Evolutionary conservation across 1,284 basidiomycete genomes (phyloP).

Genomic region (Cryptococcus deneoformans): DNA sequence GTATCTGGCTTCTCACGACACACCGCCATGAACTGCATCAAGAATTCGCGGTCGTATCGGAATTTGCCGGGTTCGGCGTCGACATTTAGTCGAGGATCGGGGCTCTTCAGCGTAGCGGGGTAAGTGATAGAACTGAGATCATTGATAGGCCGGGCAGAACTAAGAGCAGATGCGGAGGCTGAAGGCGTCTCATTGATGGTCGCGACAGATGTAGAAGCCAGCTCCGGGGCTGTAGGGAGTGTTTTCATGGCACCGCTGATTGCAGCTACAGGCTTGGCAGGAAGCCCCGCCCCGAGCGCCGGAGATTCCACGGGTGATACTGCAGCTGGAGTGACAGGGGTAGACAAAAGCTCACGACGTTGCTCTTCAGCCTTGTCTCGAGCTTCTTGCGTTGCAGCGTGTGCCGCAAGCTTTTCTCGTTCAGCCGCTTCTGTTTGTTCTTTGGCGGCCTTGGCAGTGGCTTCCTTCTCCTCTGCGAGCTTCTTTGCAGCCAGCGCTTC

Average conservation of each 20-base stretch:
- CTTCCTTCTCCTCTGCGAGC: conserved; percentile 51
- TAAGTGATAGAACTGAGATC: conserved; percentile 77
- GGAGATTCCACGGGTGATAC: conserved; percentile 40
- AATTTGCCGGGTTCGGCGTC: conserved; percentile 82
- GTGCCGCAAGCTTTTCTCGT: conserved; percentile 29
- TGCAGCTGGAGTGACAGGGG: conserved; percentile 24
- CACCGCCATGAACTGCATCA: conserved; percentile 93
- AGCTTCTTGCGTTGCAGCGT: conserved; percentile 22
- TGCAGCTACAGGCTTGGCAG: conserved; percentile 46
- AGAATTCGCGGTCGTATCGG: conserved; percentile 96
- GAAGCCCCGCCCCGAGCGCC: conserved; percentile 42
- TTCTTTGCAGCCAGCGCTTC: conserved; percentile 42
- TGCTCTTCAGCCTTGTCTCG: conserved; percentile 30
- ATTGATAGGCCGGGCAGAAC: conserved; percentile 75
- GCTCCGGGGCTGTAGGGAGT: conserved; percentile 66
- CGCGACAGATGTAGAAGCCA: conserved; percentile 50
- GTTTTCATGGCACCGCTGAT: conserved; percentile 34
- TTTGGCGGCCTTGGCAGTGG: conserved; percentile 42
- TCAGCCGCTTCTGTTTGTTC: conserved; percentile 27
- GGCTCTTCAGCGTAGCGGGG: conserved; percentile 79
- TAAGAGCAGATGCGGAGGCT: conserved; percentile 61
- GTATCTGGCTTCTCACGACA: conserved; percentile 93
- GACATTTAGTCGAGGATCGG: conserved; percentile 78
- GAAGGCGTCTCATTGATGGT: conserved; percentile 22
- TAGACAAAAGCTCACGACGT: conserved; percentile 26